Percentiles rank a stretch among this genome's conserved stretches.
phyloP scores from a whole-genome alignment of 176 grass and related monocot species.

The Raddia distichophylla region DNA sequence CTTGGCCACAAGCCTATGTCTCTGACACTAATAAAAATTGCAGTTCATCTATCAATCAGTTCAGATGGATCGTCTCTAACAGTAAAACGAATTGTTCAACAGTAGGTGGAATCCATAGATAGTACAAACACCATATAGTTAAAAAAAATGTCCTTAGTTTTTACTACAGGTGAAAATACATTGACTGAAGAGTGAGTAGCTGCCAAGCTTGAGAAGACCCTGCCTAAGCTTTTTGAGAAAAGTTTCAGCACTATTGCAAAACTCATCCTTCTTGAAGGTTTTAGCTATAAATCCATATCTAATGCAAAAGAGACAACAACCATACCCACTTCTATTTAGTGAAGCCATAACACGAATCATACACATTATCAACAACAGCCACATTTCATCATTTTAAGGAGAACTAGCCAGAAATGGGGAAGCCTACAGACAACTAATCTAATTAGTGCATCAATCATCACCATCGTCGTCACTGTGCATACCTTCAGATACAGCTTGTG shows the following conservation, averaged over 20 bases:
- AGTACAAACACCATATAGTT: not conserved
- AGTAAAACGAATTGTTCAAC: not conserved
- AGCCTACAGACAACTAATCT: slow-evolving; percentile 34
- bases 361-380: slow-evolving; percentile 14
- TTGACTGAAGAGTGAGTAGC: not conserved
- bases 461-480: slow-evolving; percentile 37
- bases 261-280: slow-evolving; percentile 2
- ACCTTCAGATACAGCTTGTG: slow-evolving; percentile 72
- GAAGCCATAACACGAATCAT: slow-evolving; percentile 21
- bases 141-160: not conserved
- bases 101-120: slow-evolving; percentile 3
- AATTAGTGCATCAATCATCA: slow-evolving; percentile 43
- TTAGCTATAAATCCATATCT: slow-evolving; percentile 22
- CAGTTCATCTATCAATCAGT: slow-evolving; percentile 4
- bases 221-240: not conserved
- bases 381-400: slow-evolving; percentile 23
- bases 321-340: slow-evolving; percentile 1
- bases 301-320: slow-evolving; percentile 31
- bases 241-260: slow-evolving; percentile 8
- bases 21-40: slow-evolving; percentile 3
- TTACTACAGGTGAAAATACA: not conserved
- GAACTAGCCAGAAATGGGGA: slow-evolving; percentile 20
- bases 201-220: not conserved
- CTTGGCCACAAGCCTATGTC: not conserved
- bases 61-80: not conserved